Percentiles rank a stretch among this genome's conserved stretches.
Conservation (phyloP, 768 basidiomycete species). For the Dentipellis sp. region DNA sequence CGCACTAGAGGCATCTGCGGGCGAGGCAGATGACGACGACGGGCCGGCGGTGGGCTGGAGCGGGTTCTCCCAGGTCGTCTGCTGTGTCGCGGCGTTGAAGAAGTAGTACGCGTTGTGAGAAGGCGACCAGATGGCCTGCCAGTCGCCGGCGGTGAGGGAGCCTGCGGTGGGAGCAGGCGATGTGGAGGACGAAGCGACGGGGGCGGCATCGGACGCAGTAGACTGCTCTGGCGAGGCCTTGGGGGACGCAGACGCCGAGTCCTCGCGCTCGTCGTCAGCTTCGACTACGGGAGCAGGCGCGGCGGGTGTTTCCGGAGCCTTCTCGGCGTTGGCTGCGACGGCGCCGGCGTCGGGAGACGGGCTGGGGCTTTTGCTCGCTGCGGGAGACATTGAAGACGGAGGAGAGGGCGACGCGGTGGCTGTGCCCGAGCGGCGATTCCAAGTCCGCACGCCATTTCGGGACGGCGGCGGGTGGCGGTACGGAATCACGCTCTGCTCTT, state of each 20-base stretch:
- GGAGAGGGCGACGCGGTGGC: neutral
- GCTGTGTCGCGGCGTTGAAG: constrained; percentile 62
- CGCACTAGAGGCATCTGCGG: constrained; percentile 19
- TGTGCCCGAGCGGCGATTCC: neutral
- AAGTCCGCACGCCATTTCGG: too few species aligned
- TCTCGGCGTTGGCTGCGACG: neutral
- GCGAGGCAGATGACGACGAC: constrained; percentile 6
- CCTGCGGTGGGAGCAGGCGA: constrained; percentile 5
- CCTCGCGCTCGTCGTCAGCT: too few species aligned
- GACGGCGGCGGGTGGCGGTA: neutral
- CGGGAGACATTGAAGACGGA: constrained; percentile 5
- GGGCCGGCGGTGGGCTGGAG: constrained; percentile 21
- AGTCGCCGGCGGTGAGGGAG: constrained; percentile 24
- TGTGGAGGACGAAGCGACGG: neutral
- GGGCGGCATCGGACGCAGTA: neutral
- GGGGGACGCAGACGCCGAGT: neutral
- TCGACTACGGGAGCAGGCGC: too few species aligned
- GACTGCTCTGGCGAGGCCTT: neutral
- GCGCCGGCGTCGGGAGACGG: neutral
- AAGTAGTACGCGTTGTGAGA: constrained; percentile 81
- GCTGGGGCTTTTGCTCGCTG: constrained; percentile 3
- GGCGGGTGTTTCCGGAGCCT: neutral
- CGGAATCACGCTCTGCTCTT: neutral
- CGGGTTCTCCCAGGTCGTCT: constrained; percentile 83
- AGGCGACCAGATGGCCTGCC: constrained; percentile 80